phyloP scores from a whole-genome alignment of 129 eudicot genomes.

The Ambrosia trifida region DNA sequence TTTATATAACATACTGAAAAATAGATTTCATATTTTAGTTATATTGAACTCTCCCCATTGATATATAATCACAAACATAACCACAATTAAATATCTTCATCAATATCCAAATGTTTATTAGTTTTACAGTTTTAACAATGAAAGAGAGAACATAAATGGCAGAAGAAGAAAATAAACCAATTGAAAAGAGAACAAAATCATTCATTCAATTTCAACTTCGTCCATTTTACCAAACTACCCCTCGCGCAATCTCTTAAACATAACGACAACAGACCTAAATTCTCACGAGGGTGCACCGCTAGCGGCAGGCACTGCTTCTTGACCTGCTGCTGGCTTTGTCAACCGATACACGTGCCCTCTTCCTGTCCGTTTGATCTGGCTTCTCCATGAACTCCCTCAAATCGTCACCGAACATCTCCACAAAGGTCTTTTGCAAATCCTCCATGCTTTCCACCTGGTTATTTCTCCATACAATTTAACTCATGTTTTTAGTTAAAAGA shows the following conservation, averaged over 20 bases:
- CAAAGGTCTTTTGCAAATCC: slow-evolving; percentile 82
- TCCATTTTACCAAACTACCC: slow-evolving; percentile 21
- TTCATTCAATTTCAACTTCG: slow-evolving; percentile 9
- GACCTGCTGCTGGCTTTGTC: slow-evolving; percentile 29
- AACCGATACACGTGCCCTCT: slow-evolving; percentile 51
- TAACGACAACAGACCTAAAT: not conserved
- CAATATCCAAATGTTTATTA: no score
- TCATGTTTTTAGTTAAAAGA: not conserved
- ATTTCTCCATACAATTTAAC: not conserved
- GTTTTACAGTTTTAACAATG: no score
- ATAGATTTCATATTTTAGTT: no score
- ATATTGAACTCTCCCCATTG: no score
- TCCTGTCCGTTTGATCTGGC: slow-evolving; percentile 52
- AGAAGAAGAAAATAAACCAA: not conserved
- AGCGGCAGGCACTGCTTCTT: slow-evolving; percentile 38
- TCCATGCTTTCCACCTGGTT: slow-evolving; percentile 70
- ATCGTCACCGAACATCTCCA: slow-evolving; percentile 84
- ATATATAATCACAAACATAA: no score
- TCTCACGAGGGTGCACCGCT: not conserved
- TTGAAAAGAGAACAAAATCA: not conserved
- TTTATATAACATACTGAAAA: no score
- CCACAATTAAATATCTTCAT: no score
- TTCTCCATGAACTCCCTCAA: slow-evolving; percentile 51
- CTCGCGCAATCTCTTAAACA: not conserved
- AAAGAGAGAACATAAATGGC: not conserved